Conservation (phyloP, 2,329 filamentous ascomycete genomes). For the Ascochyta viciae-villosae region DNA sequence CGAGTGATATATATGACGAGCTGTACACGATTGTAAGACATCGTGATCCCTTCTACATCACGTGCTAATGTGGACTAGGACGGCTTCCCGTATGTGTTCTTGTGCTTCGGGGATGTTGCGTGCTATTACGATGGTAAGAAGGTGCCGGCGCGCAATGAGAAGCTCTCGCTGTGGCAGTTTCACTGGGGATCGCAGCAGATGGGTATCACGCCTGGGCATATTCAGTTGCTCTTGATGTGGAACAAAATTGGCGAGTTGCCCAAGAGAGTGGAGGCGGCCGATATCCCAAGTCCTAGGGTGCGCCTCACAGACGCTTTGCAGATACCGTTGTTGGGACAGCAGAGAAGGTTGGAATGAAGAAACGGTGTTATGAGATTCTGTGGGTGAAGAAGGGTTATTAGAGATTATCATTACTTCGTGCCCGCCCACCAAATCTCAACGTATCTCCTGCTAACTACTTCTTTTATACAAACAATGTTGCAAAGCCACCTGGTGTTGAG, state of each 20-base stretch:
- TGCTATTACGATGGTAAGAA: slow-evolving; percentile 45
- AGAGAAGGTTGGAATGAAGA: slow-evolving; percentile 1
- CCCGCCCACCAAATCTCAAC: too few relatives aligned
- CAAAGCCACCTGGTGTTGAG: too few relatives aligned
- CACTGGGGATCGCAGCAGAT: slow-evolving; percentile 43
- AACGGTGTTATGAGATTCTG: not conserved
- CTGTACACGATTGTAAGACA: slow-evolving; percentile 40
- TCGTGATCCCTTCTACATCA: not conserved
- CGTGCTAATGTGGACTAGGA: slow-evolving; percentile 14
- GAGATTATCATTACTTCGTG: too few relatives aligned
- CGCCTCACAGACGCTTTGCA: slow-evolving; percentile 27
- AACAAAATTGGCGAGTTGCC: slow-evolving; percentile 32
- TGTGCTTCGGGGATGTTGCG: slow-evolving; percentile 43
- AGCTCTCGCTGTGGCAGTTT: slow-evolving; percentile 38
- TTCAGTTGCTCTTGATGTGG: slow-evolving; percentile 42
- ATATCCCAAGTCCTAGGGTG: slow-evolving; percentile 29
- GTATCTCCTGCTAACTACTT: too few relatives aligned
- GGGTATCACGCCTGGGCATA: slow-evolving; percentile 44
- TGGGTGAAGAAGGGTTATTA: not conserved
- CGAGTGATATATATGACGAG: slow-evolving; percentile 33
- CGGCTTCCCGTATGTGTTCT: slow-evolving; percentile 42
- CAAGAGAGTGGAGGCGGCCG: slow-evolving; percentile 22
- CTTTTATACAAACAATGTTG: too few relatives aligned
- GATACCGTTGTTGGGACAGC: slow-evolving; percentile 29
- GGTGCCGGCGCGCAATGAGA: slow-evolving; percentile 25